Conservation (phyloP, 2,329 filamentous ascomycete genomes). For the Cadophora sp. region DNA sequence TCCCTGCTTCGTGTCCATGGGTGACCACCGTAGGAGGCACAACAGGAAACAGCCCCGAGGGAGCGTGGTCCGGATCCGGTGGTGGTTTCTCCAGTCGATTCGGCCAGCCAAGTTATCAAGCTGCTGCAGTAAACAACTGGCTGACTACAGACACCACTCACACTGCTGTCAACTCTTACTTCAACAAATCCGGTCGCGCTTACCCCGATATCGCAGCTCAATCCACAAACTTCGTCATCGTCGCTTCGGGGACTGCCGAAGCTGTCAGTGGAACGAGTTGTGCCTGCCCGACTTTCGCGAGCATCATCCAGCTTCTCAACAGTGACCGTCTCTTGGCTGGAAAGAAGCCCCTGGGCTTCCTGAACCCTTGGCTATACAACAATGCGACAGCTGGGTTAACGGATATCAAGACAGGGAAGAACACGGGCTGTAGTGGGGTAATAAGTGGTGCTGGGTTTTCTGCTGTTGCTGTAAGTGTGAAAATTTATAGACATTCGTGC, state of each 20-base stretch:
- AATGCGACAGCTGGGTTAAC: conserved; percentile 47
- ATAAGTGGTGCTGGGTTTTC: conserved; percentile 36
- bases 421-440: conserved; percentile 46
- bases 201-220: conserved; percentile 61
- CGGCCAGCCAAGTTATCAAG: conserved; percentile 51
- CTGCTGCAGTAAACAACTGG: conserved; percentile 49
- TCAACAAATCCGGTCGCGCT: conserved; percentile 54
- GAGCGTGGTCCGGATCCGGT: conserved; percentile 44
- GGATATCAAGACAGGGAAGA: conserved; percentile 50
- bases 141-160: conserved; percentile 55
- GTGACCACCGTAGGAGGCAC: conserved; percentile 54
- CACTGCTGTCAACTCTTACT: conserved; percentile 51
- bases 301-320: conserved; percentile 67
- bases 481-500: background rate
- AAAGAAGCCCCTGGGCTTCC: conserved; percentile 51
- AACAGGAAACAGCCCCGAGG: conserved; percentile 37
- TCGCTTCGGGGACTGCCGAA: conserved; percentile 45
- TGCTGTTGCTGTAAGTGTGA: conserved; percentile 29
- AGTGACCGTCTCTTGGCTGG: conserved; percentile 62
- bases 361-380: conserved; percentile 53
- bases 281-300: conserved; percentile 62
- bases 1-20: conserved; percentile 58
- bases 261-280: conserved; percentile 59
- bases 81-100: conserved; percentile 53
- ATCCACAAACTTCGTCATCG: conserved; percentile 59